Base-by-base conservation (phyloP, 352 stramenopile genomes). In the Globisporangium cylindrosporum region DNA sequence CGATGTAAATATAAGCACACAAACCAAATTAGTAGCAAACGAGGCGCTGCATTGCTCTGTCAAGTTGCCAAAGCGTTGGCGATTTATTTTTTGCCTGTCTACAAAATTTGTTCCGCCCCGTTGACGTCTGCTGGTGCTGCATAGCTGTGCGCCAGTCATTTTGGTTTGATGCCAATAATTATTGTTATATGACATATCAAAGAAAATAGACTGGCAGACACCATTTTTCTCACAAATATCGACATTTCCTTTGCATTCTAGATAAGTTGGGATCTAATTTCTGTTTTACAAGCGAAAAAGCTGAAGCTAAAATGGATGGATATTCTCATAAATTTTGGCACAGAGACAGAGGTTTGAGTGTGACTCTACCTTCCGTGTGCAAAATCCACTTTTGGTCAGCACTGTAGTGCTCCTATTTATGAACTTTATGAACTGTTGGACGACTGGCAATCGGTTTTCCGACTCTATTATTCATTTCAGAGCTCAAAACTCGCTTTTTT, bases 291-390 rank as follows among this genome's bases (percentile, higher is more conserved):
- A 58, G 12, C 4, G 12, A 34, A 36, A 20, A 32, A 56, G 14
- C 22, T 55, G 48, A 24, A 9, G 53, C 18, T 24, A n/a, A 24
- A 59, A 41, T 59, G 27, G 54, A 59, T 60, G 27, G 54, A 60
- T 60, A 27, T 60, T 60, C 54, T 49, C 54, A 60, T 27, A 60
- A 27, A 7, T 60, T 3, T 43, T 60, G 54, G 54, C 27, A 41
- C 54, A 60, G 12, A 59, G 27, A 20, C 51, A n/a, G n/a, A 48
- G 32, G 32, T 38, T 38, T 38, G 32, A 14, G 38, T 48, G 38
- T 14, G 38, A 48, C 38, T 48, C 38, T n/a, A n/a, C 12, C 14
- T 48, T 20, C 38, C 3, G 22, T 56, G 24, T 20, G 15, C 25
- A 64, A 54, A 56, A 64, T 54, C 55, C 55, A 18, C 18, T 46